These are phyloP conservation scores for Aspergillus luchuensis DNA, from an alignment of 2,329 filamentous ascomycete species.

Conservation along the genomic window DNA sequence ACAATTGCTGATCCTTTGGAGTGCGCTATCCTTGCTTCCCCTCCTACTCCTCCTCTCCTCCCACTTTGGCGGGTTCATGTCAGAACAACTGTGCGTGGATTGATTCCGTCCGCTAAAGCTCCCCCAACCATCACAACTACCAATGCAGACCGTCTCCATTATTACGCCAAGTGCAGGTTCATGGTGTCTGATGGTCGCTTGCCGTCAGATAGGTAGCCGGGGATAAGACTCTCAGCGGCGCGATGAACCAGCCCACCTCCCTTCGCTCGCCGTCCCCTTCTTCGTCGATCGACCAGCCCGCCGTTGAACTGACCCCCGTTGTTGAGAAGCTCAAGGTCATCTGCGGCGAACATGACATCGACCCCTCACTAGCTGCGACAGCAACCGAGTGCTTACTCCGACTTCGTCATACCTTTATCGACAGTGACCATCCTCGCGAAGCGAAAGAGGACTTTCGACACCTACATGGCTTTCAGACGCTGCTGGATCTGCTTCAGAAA, in stretches of 20 bases:
- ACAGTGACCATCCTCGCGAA: conserved; percentile 51
- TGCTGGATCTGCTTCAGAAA: conserved; percentile 69
- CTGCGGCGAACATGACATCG: conserved; percentile 32
- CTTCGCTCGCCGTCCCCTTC: conserved; percentile 32
- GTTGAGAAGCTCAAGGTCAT: conserved; percentile 41
- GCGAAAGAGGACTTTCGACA: conserved; percentile 81
- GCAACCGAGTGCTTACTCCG: conserved; percentile 62
- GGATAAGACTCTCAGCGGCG: conserved; percentile 37
- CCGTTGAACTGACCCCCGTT: conserved; percentile 40
- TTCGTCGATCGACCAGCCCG: conserved; percentile 38
- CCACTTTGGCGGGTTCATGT: conserved; percentile 16
- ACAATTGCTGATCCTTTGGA: conserved; percentile 27
- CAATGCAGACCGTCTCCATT: conserved; percentile 39
- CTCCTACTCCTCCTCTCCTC: conserved; percentile 5
- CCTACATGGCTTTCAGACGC: conserved; percentile 72
- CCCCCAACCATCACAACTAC: conserved; percentile 26
- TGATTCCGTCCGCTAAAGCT: conserved; percentile 15
- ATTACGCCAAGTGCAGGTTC: conserved; percentile 32
- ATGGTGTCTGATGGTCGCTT: conserved; percentile 39
- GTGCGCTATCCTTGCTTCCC: conserved; percentile 24
- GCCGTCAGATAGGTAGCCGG: conserved; percentile 35
- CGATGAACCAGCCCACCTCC: conserved; percentile 34
- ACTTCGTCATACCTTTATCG: conserved; percentile 66
- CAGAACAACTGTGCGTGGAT: conserved; percentile 11
- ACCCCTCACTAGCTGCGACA: conserved; percentile 39